Evolutionary conservation across 148 eudicot genomes (phyloP).

Genomic region (Simmondsia chinensis): DNA sequence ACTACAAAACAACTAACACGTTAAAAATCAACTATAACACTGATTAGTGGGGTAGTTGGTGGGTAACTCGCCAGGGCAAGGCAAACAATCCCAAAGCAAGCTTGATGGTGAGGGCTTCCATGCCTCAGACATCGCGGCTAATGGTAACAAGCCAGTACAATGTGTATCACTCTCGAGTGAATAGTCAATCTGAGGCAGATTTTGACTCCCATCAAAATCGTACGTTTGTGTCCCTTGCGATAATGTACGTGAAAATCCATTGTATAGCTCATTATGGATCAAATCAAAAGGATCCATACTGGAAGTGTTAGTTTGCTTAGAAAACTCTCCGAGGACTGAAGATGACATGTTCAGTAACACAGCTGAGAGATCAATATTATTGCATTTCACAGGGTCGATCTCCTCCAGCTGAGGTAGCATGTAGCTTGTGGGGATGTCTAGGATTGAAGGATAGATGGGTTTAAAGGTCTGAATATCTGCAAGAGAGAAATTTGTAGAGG

Average conservation of each 20-base stretch:
- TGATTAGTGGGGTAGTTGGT: too few relatives aligned
- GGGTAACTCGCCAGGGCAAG: slow-evolving; percentile 25
- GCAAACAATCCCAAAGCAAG: slow-evolving; percentile 45
- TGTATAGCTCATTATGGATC: slow-evolving; percentile 8
- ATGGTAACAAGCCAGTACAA: neutral
- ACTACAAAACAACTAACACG: too few relatives aligned
- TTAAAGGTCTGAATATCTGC: slow-evolving; percentile 7
- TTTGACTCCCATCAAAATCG: neutral
- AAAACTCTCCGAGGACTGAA: slow-evolving; percentile 26
- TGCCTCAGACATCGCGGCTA: slow-evolving; percentile 18
- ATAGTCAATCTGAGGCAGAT: too few relatives aligned
- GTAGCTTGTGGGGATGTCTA: slow-evolving; percentile 20
- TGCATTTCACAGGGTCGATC: slow-evolving; percentile 4
- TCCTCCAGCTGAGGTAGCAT: slow-evolving; percentile 21
- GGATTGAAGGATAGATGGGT: neutral
- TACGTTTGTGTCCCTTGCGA: neutral
- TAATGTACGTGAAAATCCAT: neutral
- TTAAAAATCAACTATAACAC: too few relatives aligned
- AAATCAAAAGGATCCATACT: slow-evolving; percentile 9
- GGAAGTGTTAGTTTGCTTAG: slow-evolving; percentile 8
- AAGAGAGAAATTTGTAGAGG: slow-evolving; percentile 14
- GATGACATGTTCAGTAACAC: slow-evolving; percentile 27
- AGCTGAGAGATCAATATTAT: slow-evolving; percentile 29
- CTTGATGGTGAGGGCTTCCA: slow-evolving; percentile 23
- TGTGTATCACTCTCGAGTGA: neutral